A percentile compares a stretch with the other conserved stretches of the same genome.
These are phyloP conservation scores for Fusarium marasasianum DNA, from an alignment of 2,329 filamentous ascomycete genomes.

Conservation along the genomic window DNA sequence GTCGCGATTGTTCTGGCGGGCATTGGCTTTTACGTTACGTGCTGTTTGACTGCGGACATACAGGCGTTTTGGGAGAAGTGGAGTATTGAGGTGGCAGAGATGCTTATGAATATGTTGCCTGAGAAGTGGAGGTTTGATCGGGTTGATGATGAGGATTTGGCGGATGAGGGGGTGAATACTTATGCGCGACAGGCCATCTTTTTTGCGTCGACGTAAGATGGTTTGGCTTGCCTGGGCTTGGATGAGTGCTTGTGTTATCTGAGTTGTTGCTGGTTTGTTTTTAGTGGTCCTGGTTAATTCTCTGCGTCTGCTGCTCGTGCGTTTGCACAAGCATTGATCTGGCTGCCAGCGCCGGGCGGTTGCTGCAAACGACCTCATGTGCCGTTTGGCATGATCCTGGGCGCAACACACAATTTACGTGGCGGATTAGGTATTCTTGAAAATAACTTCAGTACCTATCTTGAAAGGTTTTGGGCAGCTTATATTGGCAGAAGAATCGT, in stretches of 20 bases:
- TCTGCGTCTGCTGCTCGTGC: not conserved
- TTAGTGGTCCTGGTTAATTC: not conserved
- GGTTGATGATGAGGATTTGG: constrained; percentile 29
- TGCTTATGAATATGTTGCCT: not conserved
- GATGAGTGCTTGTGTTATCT: no score
- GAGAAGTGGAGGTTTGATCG: constrained; percentile 12
- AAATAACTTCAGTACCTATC: no score
- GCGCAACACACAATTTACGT: no score
- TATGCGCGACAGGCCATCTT: constrained; percentile 46
- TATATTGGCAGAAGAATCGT: no score
- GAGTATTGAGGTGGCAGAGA: not conserved
- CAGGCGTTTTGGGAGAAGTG: not conserved
- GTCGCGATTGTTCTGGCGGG: constrained; percentile 22
- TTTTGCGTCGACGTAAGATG: not conserved
- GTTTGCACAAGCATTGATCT: not conserved
- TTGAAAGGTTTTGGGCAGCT: no score
- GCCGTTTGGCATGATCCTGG: not conserved
- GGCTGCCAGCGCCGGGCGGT: not conserved
- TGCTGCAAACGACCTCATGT: not conserved
- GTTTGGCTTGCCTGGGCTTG: no score
- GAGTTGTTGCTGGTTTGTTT: no score
- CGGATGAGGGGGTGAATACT: constrained; percentile 14
- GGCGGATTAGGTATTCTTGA: no score
- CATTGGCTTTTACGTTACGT: constrained; percentile 7
- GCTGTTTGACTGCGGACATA: constrained; percentile 6